Evolutionary conservation across 768 basidiomycete genomes (phyloP).

Genomic region (Xerocomus brunneocitrinus): DNA sequence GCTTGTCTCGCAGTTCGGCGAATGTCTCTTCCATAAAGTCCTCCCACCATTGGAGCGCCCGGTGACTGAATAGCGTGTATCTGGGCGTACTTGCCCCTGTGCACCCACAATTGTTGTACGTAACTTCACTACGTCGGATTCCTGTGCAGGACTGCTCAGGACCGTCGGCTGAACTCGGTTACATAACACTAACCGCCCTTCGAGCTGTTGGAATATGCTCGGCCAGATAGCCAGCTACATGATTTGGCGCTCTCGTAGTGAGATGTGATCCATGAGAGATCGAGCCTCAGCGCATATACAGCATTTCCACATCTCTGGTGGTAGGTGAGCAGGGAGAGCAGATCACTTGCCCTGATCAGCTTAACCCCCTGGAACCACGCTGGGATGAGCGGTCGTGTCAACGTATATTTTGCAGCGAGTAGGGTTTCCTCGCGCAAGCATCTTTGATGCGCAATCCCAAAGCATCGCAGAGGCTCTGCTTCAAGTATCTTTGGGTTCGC

Average conservation of each 20-base stretch:
- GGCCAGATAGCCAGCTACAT: constrained; percentile 6
- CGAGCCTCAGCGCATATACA: neutral
- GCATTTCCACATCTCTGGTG: constrained; percentile 14
- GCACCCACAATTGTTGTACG: neutral
- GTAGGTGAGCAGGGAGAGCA: constrained; percentile 25
- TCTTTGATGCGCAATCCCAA: constrained; percentile 28
- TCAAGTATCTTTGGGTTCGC: constrained; percentile 17
- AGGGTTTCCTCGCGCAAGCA: constrained; percentile 20
- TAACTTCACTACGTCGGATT: no score
- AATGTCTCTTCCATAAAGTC: constrained; percentile 9
- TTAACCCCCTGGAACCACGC: constrained; percentile 24
- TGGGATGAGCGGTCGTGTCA: constrained; percentile 24
- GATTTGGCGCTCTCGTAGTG: neutral
- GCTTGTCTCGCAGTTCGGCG: constrained; percentile 12
- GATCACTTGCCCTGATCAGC: constrained; percentile 22
- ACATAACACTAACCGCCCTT: no score
- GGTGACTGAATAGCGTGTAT: neutral
- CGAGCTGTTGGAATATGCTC: no score
- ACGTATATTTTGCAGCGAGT: constrained; percentile 28
- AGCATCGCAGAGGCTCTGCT: constrained; percentile 25
- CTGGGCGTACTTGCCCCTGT: neutral
- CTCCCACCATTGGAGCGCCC: neutral
- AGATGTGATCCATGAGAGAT: neutral
- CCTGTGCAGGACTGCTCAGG: no score
- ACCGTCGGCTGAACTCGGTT: no score